Conservation (phyloP, 139 green algal genomes). For the Tetradesmus lagerheimii region DNA sequence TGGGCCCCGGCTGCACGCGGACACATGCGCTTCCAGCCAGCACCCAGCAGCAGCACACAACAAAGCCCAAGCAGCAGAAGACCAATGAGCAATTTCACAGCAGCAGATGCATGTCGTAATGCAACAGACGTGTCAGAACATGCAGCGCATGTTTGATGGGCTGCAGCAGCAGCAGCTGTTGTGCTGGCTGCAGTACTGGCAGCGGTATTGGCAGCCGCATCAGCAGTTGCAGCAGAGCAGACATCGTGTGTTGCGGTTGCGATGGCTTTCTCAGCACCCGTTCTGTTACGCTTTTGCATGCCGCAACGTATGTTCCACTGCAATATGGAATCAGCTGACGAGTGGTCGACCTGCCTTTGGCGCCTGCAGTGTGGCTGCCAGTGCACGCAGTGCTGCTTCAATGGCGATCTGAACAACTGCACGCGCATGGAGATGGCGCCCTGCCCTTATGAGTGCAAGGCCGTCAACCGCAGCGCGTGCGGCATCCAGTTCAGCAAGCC, state of each 20-base stretch:
- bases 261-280: neutral
- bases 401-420: slow-evolving; percentile 40
- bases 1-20: too few relatives aligned
- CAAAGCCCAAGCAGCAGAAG: neutral
- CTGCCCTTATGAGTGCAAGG: slow-evolving; percentile 53
- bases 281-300: too few relatives aligned
- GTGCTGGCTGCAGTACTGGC: neutral
- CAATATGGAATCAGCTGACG: neutral
- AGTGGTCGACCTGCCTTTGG: too few relatives aligned
- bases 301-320: neutral
- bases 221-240: neutral
- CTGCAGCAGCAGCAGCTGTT: neutral
- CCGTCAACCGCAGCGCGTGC: slow-evolving; percentile 61
- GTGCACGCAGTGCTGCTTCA: slow-evolving; percentile 73
- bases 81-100: neutral
- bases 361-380: slow-evolving; percentile 73
- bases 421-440: neutral
- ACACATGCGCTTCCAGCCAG: neutral
- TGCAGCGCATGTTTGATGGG: neutral
- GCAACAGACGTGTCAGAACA: neutral
- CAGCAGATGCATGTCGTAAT: neutral
- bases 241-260: neutral
- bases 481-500: slow-evolving; percentile 61
- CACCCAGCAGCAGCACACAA: neutral
- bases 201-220: neutral